Base-by-base conservation (phyloP, 192 early-diverging fungal species). In the Chytriomyces sp. region DNA sequence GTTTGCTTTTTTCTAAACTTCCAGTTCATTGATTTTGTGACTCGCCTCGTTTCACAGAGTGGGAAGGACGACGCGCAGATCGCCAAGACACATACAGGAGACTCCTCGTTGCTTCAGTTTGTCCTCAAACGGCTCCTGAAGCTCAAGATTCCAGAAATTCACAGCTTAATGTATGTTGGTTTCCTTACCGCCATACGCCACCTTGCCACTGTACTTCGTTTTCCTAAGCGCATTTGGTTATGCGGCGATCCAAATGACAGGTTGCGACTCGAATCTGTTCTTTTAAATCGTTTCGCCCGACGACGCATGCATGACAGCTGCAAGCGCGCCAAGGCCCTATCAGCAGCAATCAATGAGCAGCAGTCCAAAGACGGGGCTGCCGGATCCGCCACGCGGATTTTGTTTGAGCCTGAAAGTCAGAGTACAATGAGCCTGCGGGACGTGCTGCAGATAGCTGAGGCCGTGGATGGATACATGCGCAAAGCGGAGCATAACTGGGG, bases 21-120 rank as follows among this genome's bases (percentile, higher is more conserved):
- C n/a, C n/a, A n/a, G n/a, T n/a, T n/a, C n/a, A 19, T 62, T 3
- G 12, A 22, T 26, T 7, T 22, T 36, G 32, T 36, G 28, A 37
- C 26, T 52, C 31, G 19, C 3, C 26, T 52, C 28, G 22, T 52
- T n/a, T 52, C 31, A 7, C 5, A 68, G 65, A 68, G 36, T 5
- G 65, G 65, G 3, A 68, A 68, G 30, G 65, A 68, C 36, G 65
- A 68, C 37, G 49, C 52, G 10, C 52, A 53, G 31, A 68, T 68
- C 19, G n/a, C n/a, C 10, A 52, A 34, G 6, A 55, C 65, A 53
- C 65, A 68, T 28, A 55, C 65, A 17, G 22, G 30, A 7, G 39
- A n/a, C 31, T 10, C 49, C 2, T 68, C 65, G 3, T 68, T 68
- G 52, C 52, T 68, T 6, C 65, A 68, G 54, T 68, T 68, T 55